Conservation (phyloP, 345 rosid species). For the Psidium friedrichsthalianum region DNA sequence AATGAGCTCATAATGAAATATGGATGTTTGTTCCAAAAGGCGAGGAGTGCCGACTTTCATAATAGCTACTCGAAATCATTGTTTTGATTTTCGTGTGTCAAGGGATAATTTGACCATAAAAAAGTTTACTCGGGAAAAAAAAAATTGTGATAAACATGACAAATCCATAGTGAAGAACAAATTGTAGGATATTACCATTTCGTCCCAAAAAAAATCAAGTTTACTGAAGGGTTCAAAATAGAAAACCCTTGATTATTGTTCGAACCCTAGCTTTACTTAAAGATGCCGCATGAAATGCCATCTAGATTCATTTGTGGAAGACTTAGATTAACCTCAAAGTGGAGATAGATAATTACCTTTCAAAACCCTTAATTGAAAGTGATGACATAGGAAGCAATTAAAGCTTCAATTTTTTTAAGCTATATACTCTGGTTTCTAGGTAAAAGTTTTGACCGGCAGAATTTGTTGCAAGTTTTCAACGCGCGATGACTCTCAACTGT, state of each 20-base stretch:
- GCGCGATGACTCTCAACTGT: no score
- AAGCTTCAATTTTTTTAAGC: no score
- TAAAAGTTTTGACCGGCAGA: no score
- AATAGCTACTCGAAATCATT: not conserved
- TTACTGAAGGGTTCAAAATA: not conserved
- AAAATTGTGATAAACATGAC: no score
- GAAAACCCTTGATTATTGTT: not conserved
- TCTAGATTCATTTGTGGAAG: not conserved
- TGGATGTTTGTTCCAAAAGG: not conserved
- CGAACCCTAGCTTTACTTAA: not conserved
- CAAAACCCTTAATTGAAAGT: not conserved
- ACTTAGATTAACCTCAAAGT: not conserved
- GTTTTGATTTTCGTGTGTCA: not conserved
- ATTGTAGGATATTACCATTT: not conserved
- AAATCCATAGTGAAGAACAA: not conserved
- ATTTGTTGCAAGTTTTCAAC: no score
- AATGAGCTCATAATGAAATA: not conserved
- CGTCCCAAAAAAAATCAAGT: not conserved
- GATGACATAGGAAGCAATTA: not conserved
- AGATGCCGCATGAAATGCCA: not conserved
- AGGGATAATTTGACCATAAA: not conserved
- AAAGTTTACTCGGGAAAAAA: not conserved
- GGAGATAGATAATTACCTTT: not conserved
- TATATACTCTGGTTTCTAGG: no score
- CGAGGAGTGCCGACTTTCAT: not conserved